Evolutionary conservation across 2,329 filamentous ascomycete species (phyloP).

Genomic region (Talaromyces sp.): DNA sequence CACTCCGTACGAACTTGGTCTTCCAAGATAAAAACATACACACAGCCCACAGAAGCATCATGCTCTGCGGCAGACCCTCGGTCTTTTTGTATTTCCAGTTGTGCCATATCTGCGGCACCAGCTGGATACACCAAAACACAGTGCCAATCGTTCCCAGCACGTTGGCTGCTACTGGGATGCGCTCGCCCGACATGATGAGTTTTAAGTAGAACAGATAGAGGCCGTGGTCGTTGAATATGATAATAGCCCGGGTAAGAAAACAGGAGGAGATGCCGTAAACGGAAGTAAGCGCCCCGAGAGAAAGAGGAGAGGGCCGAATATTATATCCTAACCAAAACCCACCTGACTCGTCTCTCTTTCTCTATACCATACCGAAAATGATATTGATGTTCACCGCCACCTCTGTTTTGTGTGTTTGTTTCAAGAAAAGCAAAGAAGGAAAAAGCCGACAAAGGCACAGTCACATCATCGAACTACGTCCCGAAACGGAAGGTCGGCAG

Average conservation of each 20-base stretch:
- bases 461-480: background rate
- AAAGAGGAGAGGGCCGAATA: background rate
- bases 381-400: background rate
- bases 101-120: conserved; percentile 51
- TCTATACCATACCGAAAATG: background rate
- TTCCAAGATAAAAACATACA: conserved; percentile 30
- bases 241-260: background rate
- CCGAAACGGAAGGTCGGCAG: background rate
- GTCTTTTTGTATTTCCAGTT: conserved; percentile 59
- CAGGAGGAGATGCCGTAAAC: background rate
- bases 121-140: conserved; percentile 36
- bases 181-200: conserved; percentile 11
- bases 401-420: background rate
- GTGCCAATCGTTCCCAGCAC: conserved; percentile 39
- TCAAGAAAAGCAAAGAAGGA: background rate
- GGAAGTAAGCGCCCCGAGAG: background rate
- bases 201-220: background rate
- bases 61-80: conserved; percentile 54
- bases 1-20: background rate
- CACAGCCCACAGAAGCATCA: conserved; percentile 61
- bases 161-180: conserved; percentile 32
- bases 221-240: no score
- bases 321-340: background rate
- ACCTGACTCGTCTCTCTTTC: background rate
- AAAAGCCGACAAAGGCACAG: background rate